Base-by-base conservation (phyloP, 2,329 filamentous ascomycete genomes). In the Grosmannia clavigera region DNA sequence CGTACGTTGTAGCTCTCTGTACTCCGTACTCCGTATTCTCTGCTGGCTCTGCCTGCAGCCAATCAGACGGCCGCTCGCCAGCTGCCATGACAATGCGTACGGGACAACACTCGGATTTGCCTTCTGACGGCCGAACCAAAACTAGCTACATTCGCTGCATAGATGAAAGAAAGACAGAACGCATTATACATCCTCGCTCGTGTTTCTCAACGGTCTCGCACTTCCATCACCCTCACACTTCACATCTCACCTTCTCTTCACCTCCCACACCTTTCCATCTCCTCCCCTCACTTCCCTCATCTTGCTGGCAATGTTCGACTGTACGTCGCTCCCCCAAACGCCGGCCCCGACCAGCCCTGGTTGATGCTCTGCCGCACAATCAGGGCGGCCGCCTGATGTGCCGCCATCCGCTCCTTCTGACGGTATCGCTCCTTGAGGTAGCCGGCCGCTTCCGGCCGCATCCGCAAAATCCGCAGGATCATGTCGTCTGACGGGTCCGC, bases 401-500 rank as follows among this genome's bases (percentile, higher is more conserved):
- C 92, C 5, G 90, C 90, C 69, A 96, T 83, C 65, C 94, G 81
- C 76, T 97, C 94, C 77, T 95, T 95, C 71, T 99, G 94, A 64
- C 94, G 81, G 70, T 90, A 92, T 51, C 94, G 80, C 72, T 97
- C 92, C 68, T 89, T 90, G 62, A 99, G 78, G 73, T 99, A 99
- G 40, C 82, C 77, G 56, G 85, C 81, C 3, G 94, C 94, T 74
- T 97, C 94, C 2, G 91, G 90, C 59, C 94, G 80, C 94, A 99
- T 99, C 58, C 94, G 82, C 65, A 99, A 74, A 65, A 99, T 99
- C 25, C 94, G 82, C 67, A 99, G 73, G 65, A 99, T 97, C 88
- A 97, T 97, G 70, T 99, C 94, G 72, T 99, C 94, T 70, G 87
- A 96, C 1, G 94, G 92, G 70, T 97, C 94, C 1, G 94, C 92